Percentiles rank a stretch among this genome's conserved stretches.
Conservation (phyloP, 768 basidiomycete genomes). For the Mycena rosella region DNA sequence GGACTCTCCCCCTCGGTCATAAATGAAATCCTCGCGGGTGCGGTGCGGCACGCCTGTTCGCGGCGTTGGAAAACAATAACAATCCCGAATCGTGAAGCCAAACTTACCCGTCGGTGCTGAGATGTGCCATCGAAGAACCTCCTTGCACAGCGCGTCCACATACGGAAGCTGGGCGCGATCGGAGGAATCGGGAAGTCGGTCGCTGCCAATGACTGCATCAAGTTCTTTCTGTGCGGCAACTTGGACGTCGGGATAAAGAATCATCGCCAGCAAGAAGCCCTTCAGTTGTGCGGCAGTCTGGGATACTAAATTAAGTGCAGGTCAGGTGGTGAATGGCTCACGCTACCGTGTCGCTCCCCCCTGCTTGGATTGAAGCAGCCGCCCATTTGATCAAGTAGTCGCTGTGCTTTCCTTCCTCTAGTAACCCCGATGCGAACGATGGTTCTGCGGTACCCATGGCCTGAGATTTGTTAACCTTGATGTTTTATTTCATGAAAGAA, state of each 20-base stretch:
- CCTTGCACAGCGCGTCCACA: constrained; percentile 38
- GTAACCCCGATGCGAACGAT: constrained; percentile 16
- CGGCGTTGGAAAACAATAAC: not conserved
- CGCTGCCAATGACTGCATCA: constrained; percentile 49
- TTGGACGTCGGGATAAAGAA: constrained; percentile 49
- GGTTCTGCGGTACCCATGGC: constrained; percentile 8
- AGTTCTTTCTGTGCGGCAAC: constrained; percentile 49
- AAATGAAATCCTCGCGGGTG: constrained; percentile 22
- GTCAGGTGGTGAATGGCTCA: not conserved
- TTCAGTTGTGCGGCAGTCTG: constrained; percentile 14
- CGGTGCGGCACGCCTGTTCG: constrained; percentile 17
- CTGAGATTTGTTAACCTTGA: constrained; percentile 11
- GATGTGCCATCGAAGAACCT: constrained; percentile 37
- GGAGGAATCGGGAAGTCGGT: constrained; percentile 37
- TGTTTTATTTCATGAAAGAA: constrained; percentile 9
- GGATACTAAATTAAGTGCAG: not conserved
- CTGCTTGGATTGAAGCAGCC: constrained; percentile 23
- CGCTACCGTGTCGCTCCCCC: constrained; percentile 27
- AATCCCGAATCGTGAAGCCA: too few relatives aligned
- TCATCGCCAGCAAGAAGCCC: constrained; percentile 35
- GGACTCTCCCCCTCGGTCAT: not conserved
- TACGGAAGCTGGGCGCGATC: constrained; percentile 38
- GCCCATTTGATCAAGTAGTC: constrained; percentile 28
- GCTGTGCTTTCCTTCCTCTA: constrained; percentile 9
- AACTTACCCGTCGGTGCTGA: constrained; percentile 32